Base-by-base conservation (phyloP, 805 yeast species). In the Myxozyma neotropica region DNA sequence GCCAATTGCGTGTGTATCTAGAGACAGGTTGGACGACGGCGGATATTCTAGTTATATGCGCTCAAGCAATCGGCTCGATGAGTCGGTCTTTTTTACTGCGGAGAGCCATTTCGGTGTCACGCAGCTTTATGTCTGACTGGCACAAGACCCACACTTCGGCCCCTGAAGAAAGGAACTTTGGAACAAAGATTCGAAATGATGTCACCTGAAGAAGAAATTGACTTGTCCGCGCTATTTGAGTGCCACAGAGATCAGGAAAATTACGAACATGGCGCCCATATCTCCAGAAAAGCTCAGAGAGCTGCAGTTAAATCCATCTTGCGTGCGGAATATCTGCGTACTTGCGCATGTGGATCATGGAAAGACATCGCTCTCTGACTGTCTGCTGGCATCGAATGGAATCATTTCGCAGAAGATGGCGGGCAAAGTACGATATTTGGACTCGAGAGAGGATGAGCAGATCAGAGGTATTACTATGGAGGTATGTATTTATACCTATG, bases 341-440 rank as follows among this genome's bases (percentile, higher is more conserved):
- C 79, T 94, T 51, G 99, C 99, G 0, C 99, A 94, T 74, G 99
- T 94, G 24, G 99, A 94, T 73, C 99, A 94, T 71, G 99, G 99
- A 27, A 94, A 94, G 75, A 94, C 99, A 0, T 89, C 98, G 1
- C 77, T 94, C 33, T 88, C 96, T 45, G 99, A 94, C 73, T 88
- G 96, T 8, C 76, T 94, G 49, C 76, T 94, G 40, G 98, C 99
- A 26, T 87, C 96, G 38, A 94, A 95, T 74, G 99, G 99, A 52
- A 91, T 94, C 72, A 91, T 94, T 46, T 93, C 99, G 0, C 96
- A 88, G 67, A 80, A 93, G 70, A 80, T 92, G 82, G 99, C 97
- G 1, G 99, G 99, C 33, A 92, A 91, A 71, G 91, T 94, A 53
- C 78, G 99, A 61, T 94, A 87, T 70, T 77, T 94, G 54, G 99